Percentiles rank a stretch among this genome's conserved stretches.
Evolutionary conservation across 2,329 filamentous ascomycete genomes (phyloP).

Genomic region (Aureobasidium melanogenum): DNA sequence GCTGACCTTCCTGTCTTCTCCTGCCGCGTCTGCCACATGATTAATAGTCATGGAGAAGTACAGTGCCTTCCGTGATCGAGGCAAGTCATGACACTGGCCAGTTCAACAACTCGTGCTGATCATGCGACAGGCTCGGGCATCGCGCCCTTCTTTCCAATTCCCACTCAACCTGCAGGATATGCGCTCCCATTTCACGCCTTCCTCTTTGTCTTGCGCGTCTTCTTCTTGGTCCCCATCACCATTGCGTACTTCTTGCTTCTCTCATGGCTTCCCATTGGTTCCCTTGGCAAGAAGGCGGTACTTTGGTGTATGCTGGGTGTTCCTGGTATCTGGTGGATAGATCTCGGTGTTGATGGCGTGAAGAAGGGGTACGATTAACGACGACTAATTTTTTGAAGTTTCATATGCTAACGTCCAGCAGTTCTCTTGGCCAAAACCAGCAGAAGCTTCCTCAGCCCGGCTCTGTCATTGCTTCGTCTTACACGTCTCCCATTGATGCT

Average conservation of each 20-base stretch:
- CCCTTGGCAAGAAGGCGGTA: constrained; percentile 66
- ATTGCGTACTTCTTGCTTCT: constrained; percentile 70
- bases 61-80: constrained; percentile 84
- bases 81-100: constrained; percentile 36
- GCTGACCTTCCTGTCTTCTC: background rate
- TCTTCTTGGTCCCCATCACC: constrained; percentile 61
- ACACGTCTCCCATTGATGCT: constrained; percentile 86
- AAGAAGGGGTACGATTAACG: constrained; percentile 60
- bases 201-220: constrained; percentile 73
- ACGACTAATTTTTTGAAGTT: background rate
- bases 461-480: constrained; percentile 79
- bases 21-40: background rate
- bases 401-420: constrained; percentile 21
- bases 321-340: constrained; percentile 95
- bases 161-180: constrained; percentile 54
- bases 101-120: constrained; percentile 16
- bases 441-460: constrained; percentile 69
- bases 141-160: constrained; percentile 83
- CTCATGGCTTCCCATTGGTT: constrained; percentile 61
- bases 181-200: constrained; percentile 51
- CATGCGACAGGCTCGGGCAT: constrained; percentile 71
- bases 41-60: constrained; percentile 81
- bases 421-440: constrained; percentile 62
- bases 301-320: constrained; percentile 82
- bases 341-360: constrained; percentile 95